phyloP scores from a whole-genome alignment of 805 yeast genomes.

The Metschnikowia colocasiae region DNA sequence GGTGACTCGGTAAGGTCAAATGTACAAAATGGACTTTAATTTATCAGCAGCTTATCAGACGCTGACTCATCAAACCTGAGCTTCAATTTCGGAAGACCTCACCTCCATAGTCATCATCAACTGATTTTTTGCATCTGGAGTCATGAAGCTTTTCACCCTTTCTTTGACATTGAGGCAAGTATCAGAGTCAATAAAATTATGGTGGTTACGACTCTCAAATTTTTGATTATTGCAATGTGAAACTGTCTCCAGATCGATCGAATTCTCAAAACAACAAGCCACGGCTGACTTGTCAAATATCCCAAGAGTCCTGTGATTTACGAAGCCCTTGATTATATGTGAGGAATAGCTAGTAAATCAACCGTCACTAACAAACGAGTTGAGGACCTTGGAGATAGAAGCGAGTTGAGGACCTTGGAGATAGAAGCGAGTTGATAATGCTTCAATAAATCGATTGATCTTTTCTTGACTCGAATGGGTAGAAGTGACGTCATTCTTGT shows the following conservation, averaged over 20 bases:
- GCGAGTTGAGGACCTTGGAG: slow-evolving; percentile 40
- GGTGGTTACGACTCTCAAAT: slow-evolving; percentile 31
- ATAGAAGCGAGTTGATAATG: slow-evolving; percentile 38
- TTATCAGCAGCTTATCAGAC: slow-evolving; percentile 2
- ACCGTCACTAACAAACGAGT: slow-evolving; percentile 26
- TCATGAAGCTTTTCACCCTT: slow-evolving; percentile 36
- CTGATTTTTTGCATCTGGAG: slow-evolving; percentile 22
- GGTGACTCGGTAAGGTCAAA: slow-evolving; percentile 23
- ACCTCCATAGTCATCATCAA: slow-evolving; percentile 13
- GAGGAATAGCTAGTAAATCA: slow-evolving; percentile 23
- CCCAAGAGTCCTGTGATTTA: slow-evolving; percentile 33
- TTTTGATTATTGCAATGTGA: slow-evolving; percentile 17
- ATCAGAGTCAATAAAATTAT: slow-evolving; percentile 33
- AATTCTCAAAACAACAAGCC: slow-evolving; percentile 37
- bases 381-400: slow-evolving; percentile 40
- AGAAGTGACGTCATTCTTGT: slow-evolving; percentile 2
- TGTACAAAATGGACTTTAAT: slow-evolving; percentile 26
- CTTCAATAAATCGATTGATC: slow-evolving; percentile 30
- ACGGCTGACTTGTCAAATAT: slow-evolving; percentile 38
- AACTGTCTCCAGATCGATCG: slow-evolving; percentile 27
- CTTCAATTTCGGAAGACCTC: slow-evolving; percentile 16
- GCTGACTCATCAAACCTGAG: slow-evolving; percentile 6
- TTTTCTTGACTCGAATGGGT: slow-evolving; percentile 6
- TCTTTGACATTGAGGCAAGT: slow-evolving; percentile 26
- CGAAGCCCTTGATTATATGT: slow-evolving; percentile 30